Conservation (phyloP, 1,284 basidiomycete genomes). For the Melampsora americana region DNA sequence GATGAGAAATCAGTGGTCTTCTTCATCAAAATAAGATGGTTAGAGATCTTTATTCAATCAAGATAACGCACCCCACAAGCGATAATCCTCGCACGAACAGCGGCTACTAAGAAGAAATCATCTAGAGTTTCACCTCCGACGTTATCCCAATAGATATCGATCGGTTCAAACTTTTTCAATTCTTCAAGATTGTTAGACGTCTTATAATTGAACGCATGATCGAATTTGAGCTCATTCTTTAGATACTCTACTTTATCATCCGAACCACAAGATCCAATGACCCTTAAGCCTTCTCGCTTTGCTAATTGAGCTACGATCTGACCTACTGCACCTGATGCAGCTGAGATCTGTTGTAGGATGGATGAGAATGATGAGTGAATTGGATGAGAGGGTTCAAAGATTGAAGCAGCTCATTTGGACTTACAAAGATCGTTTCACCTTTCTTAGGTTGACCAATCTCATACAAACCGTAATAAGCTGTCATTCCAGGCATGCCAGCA, state of each 20-base stretch:
- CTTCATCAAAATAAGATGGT: not conserved
- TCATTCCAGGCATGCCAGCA: slow-evolving; percentile 52
- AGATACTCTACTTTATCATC: slow-evolving; percentile 57
- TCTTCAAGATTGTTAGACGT: slow-evolving; percentile 46
- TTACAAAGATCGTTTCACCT: slow-evolving; percentile 45
- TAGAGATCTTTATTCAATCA: no score
- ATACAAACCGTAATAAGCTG: slow-evolving; percentile 44
- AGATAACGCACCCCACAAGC: slow-evolving; percentile 6
- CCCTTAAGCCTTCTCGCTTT: slow-evolving; percentile 55
- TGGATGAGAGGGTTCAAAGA: not conserved
- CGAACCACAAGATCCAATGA: slow-evolving; percentile 56
- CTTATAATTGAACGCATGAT: slow-evolving; percentile 52
- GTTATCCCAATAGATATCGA: slow-evolving; percentile 50
- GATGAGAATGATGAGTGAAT: not conserved
- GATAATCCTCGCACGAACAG: not conserved
- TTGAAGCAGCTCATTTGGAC: not conserved
- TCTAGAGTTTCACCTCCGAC: slow-evolving; percentile 48
- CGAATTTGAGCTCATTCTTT: slow-evolving; percentile 54
- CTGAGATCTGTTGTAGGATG: slow-evolving; percentile 45
- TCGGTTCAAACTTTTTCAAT: slow-evolving; percentile 48
- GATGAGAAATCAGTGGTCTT: not conserved
- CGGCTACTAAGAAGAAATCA: not conserved
- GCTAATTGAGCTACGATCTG: slow-evolving; percentile 55
- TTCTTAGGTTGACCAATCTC: not conserved
- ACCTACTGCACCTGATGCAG: slow-evolving; percentile 52